Evolutionary conservation across 2,329 filamentous ascomycete genomes (phyloP).

Genomic region (Davidsoniella australis): DNA sequence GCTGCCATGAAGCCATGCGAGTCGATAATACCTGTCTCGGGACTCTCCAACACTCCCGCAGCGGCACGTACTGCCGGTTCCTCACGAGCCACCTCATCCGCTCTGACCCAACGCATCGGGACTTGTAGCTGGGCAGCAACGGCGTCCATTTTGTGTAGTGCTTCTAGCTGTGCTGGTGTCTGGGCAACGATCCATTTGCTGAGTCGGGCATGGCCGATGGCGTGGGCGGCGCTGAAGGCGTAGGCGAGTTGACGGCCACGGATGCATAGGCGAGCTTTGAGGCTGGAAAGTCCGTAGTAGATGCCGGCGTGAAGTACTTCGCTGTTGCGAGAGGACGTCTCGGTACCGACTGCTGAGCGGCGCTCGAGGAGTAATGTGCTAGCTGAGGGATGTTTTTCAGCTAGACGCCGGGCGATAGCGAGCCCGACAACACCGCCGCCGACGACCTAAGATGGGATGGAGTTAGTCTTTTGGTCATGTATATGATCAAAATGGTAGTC

Average conservation of each 20-base stretch:
- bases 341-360: constrained; percentile 57
- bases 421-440: constrained; percentile 58
- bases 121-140: constrained; percentile 30
- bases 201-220: constrained; percentile 54
- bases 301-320: constrained; percentile 94
- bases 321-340: constrained; percentile 72
- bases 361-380: constrained; percentile 68
- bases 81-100: constrained; percentile 39
- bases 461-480: not conserved
- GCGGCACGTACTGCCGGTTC: constrained; percentile 64
- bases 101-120: constrained; percentile 52
- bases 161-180: constrained; percentile 49
- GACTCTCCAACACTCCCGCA: constrained; percentile 63
- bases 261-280: constrained; percentile 77
- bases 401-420: constrained; percentile 57
- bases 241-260: constrained; percentile 64
- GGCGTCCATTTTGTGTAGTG: constrained; percentile 34
- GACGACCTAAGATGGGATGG: constrained; percentile 27
- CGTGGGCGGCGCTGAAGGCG: constrained; percentile 48
- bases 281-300: constrained; percentile 60
- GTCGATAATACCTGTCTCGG: constrained; percentile 80
- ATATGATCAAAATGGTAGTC: constrained; percentile 12
- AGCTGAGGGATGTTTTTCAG: constrained; percentile 36
- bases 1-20: constrained; percentile 70
- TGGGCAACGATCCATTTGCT: constrained; percentile 96